Percentiles rank a stretch among this genome's conserved stretches.
These are phyloP conservation scores for Amphirosellinia nigrospora DNA, from an alignment of 495 filamentous ascomycete genomes.

Conservation along the genomic window DNA sequence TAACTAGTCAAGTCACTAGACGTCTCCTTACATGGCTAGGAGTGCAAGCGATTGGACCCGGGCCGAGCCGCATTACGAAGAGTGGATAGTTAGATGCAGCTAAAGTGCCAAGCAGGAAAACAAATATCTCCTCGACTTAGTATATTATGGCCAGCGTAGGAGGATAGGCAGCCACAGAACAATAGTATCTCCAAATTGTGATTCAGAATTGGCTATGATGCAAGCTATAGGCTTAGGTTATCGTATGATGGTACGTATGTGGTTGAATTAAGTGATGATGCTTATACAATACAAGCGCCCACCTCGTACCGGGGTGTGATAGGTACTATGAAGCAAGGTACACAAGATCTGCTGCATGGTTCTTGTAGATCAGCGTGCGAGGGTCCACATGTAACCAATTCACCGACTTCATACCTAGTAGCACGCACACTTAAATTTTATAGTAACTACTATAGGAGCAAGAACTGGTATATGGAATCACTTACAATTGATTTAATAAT, in stretches of 20 bases:
- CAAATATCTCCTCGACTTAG: neutral
- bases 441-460: neutral
- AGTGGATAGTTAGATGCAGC: constrained; percentile 1
- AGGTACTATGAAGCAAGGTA: neutral
- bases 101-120: neutral
- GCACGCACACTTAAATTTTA: neutral
- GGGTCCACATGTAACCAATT: neutral
- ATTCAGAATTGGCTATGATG: neutral
- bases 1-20: neutral
- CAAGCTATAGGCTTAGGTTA: neutral
- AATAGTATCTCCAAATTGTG: neutral
- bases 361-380: neutral
- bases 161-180: neutral
- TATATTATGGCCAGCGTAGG: neutral
- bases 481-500: neutral
- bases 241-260: no score
- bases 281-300: no score
- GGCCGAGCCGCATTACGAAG: constrained; percentile 13
- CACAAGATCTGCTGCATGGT: constrained; percentile 13
- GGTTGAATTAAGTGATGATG: neutral
- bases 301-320: neutral
- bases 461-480: neutral
- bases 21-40: neutral
- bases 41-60: constrained; percentile 7
- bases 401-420: neutral